A percentile compares a stretch with the other conserved stretches of the same genome.
These are phyloP conservation scores for Barnettozyma pratensis DNA, from an alignment of 805 yeast genomes.

Conservation along the genomic window DNA sequence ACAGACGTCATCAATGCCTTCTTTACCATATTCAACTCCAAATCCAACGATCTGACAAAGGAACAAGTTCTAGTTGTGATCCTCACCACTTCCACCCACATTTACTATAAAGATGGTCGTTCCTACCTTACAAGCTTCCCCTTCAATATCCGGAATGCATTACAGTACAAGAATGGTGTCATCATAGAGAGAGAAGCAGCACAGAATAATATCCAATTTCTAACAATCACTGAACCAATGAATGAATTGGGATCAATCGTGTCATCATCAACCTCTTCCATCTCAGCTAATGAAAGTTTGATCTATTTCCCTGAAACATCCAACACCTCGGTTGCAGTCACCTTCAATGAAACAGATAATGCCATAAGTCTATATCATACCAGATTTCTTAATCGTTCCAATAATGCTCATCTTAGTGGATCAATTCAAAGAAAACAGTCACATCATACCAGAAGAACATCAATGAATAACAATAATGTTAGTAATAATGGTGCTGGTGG, in stretches of 20 bases:
- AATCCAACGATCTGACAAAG: constrained; percentile 4
- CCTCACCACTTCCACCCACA: constrained; percentile 51
- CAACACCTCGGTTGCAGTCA: constrained; percentile 45
- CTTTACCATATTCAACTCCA: constrained; percentile 44
- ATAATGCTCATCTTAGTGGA: neutral
- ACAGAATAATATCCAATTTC: constrained; percentile 30
- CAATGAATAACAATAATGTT: constrained; percentile 1
- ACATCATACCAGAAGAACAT: constrained; percentile 15
- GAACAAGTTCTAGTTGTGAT: constrained; percentile 53
- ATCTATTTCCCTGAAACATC: constrained; percentile 46
- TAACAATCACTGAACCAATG: constrained; percentile 70
- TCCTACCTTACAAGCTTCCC: constrained; percentile 63
- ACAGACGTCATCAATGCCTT: constrained; percentile 53
- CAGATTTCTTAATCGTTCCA: constrained; percentile 32
- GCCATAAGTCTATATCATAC: constrained; percentile 51
- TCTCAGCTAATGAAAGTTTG: constrained; percentile 53
- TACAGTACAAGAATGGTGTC: constrained; percentile 64
- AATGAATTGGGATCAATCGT: constrained; percentile 68
- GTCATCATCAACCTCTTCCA: constrained; percentile 63
- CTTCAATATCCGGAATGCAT: constrained; percentile 53
- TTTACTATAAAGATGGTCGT: constrained; percentile 58
- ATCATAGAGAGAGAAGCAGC: constrained; percentile 46
- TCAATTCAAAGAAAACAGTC: constrained; percentile 18
- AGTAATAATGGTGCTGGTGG: constrained; percentile 1
- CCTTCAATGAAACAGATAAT: constrained; percentile 44